Evolutionary conservation across 257 asterid species (phyloP), one percentile per base, ranked within the genome.

Genomic region (Handroanthus guayacan): DNA sequence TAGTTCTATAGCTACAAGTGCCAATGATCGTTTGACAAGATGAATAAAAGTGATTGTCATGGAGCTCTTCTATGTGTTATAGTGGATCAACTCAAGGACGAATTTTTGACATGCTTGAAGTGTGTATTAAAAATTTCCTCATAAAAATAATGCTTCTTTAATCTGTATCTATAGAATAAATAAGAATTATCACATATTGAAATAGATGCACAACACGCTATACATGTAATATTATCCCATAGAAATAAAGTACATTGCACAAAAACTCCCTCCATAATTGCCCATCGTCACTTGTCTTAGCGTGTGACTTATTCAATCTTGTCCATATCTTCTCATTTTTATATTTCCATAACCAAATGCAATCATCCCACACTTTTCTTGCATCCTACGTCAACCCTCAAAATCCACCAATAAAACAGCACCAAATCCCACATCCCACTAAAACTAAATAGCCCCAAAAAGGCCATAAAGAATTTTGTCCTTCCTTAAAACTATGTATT

Each of bases 271-370:
- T 45, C 62, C 57, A 56, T 36, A 65, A 66, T 47, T 51, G 38
- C 39, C 17, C 51, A 14, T 36, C 63, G 9, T 70, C 39, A 37
- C 51, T 58, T 86, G 75, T 25, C 90, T 91, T 91, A 73, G 88
- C 92, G 96, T 91, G 84, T 81, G 79, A 75, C 72, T 73, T 68
- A 71, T 83, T 86, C 88, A 91, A 91, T 81, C 84, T 76, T 9
- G 72, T 79, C 84, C 88, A 73, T 79, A 70, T 71, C 66, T 75
- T 62, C 62, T 52, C 41, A 5, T 37, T 50, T 34, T 44, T 37
- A 56, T 50, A 48, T 58, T 62, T 36, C 38, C 76, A 60, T 77
- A 71, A 69, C 75, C 69, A 74, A 62, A 36, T 81, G 80, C 70
- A 74, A 81, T 80, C 85, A 83, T 81, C 78, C 38, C 81, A 77